phyloP scores from a whole-genome alignment of 2,329 filamentous ascomycete species.

The Talaromyces sp. region DNA sequence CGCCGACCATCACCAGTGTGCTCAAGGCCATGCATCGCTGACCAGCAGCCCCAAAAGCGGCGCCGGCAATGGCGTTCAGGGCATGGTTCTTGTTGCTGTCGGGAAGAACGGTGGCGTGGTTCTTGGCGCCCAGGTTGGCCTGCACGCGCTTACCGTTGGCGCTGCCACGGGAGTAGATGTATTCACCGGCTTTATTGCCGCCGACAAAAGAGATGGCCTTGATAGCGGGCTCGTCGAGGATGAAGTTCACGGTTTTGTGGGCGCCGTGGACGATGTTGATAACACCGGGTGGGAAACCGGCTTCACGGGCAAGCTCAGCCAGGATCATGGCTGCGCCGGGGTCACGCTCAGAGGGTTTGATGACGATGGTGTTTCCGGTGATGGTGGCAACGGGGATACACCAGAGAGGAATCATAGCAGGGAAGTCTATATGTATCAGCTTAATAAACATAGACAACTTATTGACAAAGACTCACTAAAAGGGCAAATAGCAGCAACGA shows the following conservation, averaged over 20 bases:
- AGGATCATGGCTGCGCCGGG: constrained; percentile 61
- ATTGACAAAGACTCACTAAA: constrained; percentile 51
- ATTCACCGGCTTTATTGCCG: constrained; percentile 62
- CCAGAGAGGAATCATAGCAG: constrained; percentile 69
- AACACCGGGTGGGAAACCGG: constrained; percentile 60
- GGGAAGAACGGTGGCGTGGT: constrained; percentile 62
- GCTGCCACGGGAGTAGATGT: constrained; percentile 60
- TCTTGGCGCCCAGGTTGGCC: constrained; percentile 65
- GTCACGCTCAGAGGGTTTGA: constrained; percentile 63
- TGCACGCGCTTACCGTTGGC: constrained; percentile 64
- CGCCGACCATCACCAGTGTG: constrained; percentile 60
- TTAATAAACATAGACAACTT: neutral
- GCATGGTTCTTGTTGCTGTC: constrained; percentile 66
- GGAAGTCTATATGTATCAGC: constrained; percentile 52
- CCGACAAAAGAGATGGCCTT: constrained; percentile 66
- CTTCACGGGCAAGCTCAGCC: constrained; percentile 57
- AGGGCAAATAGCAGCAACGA: constrained; percentile 64
- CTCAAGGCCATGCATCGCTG: constrained; percentile 66
- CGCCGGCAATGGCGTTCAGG: constrained; percentile 62
- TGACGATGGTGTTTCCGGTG: constrained; percentile 58
- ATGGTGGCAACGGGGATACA: constrained; percentile 62
- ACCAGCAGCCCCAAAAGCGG: constrained; percentile 64
- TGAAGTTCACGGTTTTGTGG: constrained; percentile 61
- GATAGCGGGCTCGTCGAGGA: constrained; percentile 62
- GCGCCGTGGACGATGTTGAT: constrained; percentile 64